Base-by-base conservation (phyloP, 805 yeast species). In the Candida tallmaniae region DNA sequence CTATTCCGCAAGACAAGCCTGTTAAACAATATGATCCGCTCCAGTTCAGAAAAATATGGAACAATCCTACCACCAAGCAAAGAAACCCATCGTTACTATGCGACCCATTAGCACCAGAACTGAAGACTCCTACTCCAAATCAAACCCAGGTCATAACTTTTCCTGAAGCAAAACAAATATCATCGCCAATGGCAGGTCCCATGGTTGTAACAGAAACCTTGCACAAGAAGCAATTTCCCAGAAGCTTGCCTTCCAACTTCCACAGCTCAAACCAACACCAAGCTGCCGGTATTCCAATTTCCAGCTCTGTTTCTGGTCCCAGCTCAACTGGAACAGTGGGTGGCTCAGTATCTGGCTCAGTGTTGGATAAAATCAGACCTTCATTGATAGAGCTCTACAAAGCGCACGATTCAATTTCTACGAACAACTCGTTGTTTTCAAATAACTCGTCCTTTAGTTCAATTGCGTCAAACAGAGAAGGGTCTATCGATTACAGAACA, bases 81-180 rank as follows among this genome's bases (percentile, higher is more conserved):
- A 50, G 78, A 41, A 59, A 65, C 36, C 76, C 76, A 4, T 71
- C 76, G 8, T 54, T 73, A 24, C 58, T 69, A 22, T 54, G 60
- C 35, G 79, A 73, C 42, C 79, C 79, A 1, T 56, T 73, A 36
- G 73, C 74, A 2, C 68, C 73, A 1, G 62, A 11, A 12, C 27
- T 14, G 8, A 20, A 20, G 10, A 10, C 23, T 20, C 7, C 7
- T 10, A 7, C 23, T 7, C 23, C 23, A 20, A 20, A 10, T 20
- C 10, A 7, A 10, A 20, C 23, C 14, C 24, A 9, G 15, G 13
- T 13, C 28, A 24, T 3, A 21, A 28, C 11, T 13, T 34, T 4
- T 6, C 15, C 23, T 12, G 10, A 14, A 10, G 13, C 10, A 7
- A 20, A 20, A 7, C 9, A 20, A 20, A 7, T 10, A 20, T 20